Conservation (phyloP, 345 rosid genomes). For the Ceriops zippeliana region DNA sequence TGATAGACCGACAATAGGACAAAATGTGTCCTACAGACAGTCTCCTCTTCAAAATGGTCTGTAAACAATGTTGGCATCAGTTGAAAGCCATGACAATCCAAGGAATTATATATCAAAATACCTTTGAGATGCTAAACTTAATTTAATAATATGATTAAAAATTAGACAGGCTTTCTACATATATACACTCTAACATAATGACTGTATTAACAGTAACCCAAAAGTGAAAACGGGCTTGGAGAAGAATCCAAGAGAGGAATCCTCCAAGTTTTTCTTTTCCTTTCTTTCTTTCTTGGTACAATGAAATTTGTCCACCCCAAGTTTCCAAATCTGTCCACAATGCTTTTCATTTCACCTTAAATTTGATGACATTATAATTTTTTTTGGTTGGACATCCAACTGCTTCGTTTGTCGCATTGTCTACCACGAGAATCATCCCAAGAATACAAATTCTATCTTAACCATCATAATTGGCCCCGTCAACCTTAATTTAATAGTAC, state of each 20-base stretch:
- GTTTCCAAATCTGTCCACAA: conserved; percentile 23
- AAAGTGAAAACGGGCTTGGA: conserved; percentile 14
- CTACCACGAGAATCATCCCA: too few species aligned
- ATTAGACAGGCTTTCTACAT: not conserved
- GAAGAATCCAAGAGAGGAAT: conserved; percentile 16
- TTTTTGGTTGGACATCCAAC: conserved; percentile 10
- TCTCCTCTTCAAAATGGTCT: conserved; percentile 7
- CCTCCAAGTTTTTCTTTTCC: not conserved
- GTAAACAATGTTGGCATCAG: not conserved
- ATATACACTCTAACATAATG: not conserved
- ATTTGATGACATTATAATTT: not conserved
- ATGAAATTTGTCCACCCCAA: conserved; percentile 12
- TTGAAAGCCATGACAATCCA: conserved; percentile 22
- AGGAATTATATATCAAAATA: not conserved
- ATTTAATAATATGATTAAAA: not conserved
- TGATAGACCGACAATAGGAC: conserved; percentile 47
- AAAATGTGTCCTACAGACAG: conserved; percentile 30
- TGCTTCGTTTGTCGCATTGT: conserved; percentile 18
- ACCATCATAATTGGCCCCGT: too few species aligned
- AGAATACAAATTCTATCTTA: too few species aligned
- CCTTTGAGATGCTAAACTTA: not conserved
- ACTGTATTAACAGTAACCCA: conserved; percentile 25
- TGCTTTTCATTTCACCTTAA: conserved; percentile 21
- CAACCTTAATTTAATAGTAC: too few species aligned
- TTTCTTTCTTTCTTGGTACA: conserved; percentile 24